Evolutionary conservation across 805 yeast genomes (phyloP).

Genomic region (Cyberlindnera maritima): DNA sequence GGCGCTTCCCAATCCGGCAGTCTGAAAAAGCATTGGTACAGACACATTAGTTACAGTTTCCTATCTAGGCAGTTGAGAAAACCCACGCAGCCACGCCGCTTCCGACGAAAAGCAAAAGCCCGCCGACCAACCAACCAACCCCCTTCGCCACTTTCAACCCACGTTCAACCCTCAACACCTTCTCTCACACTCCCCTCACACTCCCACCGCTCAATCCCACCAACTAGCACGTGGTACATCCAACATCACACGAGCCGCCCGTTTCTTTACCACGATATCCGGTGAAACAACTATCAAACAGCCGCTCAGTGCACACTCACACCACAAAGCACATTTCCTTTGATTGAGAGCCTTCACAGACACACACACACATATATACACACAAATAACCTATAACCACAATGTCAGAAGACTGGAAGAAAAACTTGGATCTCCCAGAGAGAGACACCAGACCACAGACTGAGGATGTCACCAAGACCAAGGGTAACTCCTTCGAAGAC

Average conservation of each 20-base stretch:
- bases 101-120: neutral
- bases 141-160: too few relatives aligned
- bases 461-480: constrained; percentile 89
- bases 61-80: neutral
- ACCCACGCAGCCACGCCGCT: neutral
- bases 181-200: too few relatives aligned
- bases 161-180: too few relatives aligned
- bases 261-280: too few relatives aligned
- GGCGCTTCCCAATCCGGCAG: neutral
- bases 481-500: constrained; percentile 90
- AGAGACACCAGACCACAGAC: constrained; percentile 96
- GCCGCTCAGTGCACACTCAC: too few relatives aligned
- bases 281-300: too few relatives aligned
- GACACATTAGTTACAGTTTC: neutral
- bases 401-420: constrained; percentile 69
- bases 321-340: neutral
- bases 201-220: too few relatives aligned
- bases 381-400: constrained; percentile 1
- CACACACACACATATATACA: neutral
- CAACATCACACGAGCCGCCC: too few relatives aligned
- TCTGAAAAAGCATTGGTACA: neutral
- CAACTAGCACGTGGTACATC: too few relatives aligned
- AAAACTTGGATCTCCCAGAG: constrained; percentile 66
- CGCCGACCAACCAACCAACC: neutral
- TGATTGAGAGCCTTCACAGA: neutral